Evolutionary conservation across 2,329 filamentous ascomycete genomes (phyloP).

Genomic region (Fusarium sp.): DNA sequence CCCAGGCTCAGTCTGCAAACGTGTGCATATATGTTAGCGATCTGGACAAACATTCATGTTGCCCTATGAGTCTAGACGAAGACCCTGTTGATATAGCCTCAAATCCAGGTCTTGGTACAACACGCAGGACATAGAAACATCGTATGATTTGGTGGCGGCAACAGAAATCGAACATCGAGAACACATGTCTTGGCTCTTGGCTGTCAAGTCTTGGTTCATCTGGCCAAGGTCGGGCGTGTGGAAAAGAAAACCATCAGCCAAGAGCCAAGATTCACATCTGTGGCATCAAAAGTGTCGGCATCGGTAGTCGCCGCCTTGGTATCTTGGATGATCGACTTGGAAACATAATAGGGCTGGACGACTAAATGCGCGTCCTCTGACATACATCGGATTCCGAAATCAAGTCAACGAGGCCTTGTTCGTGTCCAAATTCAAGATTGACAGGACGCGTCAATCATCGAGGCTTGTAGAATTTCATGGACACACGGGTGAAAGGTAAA

Average conservation of each 20-base stretch:
- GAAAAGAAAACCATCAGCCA: background rate
- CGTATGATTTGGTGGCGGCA: background rate
- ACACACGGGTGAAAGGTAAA: background rate
- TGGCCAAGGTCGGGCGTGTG: background rate
- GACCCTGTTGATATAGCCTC: background rate
- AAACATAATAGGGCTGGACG: conserved; percentile 10
- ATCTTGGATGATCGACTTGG: conserved; percentile 18
- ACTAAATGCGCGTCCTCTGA: background rate
- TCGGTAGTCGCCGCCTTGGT: conserved; percentile 32
- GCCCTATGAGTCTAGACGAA: background rate
- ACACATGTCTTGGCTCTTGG: conserved; percentile 1
- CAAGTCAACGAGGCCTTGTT: background rate
- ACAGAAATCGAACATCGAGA: conserved; percentile 9
- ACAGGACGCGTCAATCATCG: conserved; percentile 12
- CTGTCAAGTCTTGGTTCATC: background rate
- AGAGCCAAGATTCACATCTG: conserved; percentile 17
- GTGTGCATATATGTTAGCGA: background rate
- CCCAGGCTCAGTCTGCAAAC: conserved; percentile 1
- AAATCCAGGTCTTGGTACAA: background rate
- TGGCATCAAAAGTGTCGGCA: conserved; percentile 11
- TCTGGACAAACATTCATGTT: background rate
- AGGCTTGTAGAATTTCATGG: conserved; percentile 13
- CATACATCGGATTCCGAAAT: conserved; percentile 10
- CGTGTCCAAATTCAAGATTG: background rate
- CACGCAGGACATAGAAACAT: background rate